Evolutionary conservation across 2,329 filamentous ascomycete species (phyloP), one percentile per base, ranked within the genome.

Genomic region (Cladosporium sp.): DNA sequence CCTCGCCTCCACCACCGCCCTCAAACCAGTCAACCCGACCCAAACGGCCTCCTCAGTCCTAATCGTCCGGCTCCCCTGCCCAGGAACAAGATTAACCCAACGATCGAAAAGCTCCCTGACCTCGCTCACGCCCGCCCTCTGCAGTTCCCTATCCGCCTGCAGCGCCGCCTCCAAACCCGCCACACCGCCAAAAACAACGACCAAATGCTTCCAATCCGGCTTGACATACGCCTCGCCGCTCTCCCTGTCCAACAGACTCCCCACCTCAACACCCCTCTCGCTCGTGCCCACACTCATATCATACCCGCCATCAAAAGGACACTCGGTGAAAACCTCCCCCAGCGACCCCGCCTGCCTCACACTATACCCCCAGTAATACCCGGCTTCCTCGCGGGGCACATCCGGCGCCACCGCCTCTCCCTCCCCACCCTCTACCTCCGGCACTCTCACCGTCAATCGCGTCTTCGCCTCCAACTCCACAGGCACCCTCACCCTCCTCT

Each of bases 281-380:
- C 88, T 92, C 0, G 89, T 95, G 13, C 89, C 89, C 58, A 95
- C 83, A 59, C 84, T 88, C 51, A 91, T 60, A 68, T 95, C 88
- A 68, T 95, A 95, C 11, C 89, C 89, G 40, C 80, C 82, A 50
- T 87, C 82, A 64, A 81, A 89, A 0, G 82, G 78, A 57, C 82
- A 84, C 65, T 91, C 88, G 3, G 88, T 90, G 62, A 92, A 90
- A 7, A 95, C 82, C 4, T 78, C 73, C 4, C 86, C 86, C 4
- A 95, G 76, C 2, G 80, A 84, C 4, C 69, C 62, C 30, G 84
- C 84, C 54, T 78, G 80, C 20, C 89, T 80, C 3, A 90, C 82
- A 7, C 73, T 78, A 67, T 86, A 95, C 40, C 89, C 89, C 89
- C 89, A 95, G 70, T 91, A 95, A 69, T 89, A 93, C 0, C 89